Percentiles rank a stretch among this genome's conserved stretches.
phyloP scores from a whole-genome alignment of 1,284 basidiomycete genomes.

The Caloboletus inedulis region DNA sequence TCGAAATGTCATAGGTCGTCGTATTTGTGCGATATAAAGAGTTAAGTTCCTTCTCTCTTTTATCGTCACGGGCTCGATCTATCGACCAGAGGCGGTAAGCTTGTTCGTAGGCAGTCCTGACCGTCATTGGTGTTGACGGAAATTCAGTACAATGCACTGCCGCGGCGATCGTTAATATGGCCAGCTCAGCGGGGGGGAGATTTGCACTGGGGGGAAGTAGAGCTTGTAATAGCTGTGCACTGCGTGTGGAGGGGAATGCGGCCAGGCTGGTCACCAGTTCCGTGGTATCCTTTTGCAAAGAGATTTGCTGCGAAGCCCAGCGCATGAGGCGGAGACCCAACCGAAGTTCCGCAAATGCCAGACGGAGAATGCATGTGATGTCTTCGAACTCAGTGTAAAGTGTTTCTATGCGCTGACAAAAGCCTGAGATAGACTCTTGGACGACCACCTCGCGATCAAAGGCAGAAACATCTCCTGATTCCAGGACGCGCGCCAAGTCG shows the following conservation, averaged over 20 bases:
- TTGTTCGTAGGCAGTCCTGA: constrained; percentile 67
- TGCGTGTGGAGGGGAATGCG: constrained; percentile 53
- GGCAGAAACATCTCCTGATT: constrained; percentile 38
- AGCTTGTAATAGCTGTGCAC: constrained; percentile 38
- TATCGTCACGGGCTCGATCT: constrained; percentile 69
- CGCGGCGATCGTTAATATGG: constrained; percentile 55
- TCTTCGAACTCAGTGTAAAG: constrained; percentile 67
- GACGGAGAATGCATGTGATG: constrained; percentile 62
- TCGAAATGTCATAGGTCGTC: constrained; percentile 54
- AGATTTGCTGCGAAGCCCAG: constrained; percentile 15
- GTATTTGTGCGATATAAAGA: constrained; percentile 79
- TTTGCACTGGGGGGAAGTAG: background rate
- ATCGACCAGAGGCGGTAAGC: constrained; percentile 80
- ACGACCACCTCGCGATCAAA: constrained; percentile 52
- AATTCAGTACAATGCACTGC: constrained; percentile 34
- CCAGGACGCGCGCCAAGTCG: constrained; percentile 37
- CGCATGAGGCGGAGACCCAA: constrained; percentile 71
- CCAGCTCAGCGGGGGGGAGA: constrained; percentile 31
- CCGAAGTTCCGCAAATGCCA: constrained; percentile 65
- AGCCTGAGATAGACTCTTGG: constrained; percentile 66
- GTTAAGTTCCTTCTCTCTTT: constrained; percentile 61
- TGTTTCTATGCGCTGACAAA: constrained; percentile 55
- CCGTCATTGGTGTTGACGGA: constrained; percentile 26
- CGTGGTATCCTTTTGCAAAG: constrained; percentile 5
- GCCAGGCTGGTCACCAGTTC: constrained; percentile 38